Evolutionary conservation across 768 basidiomycete species (phyloP), one percentile per base, ranked within the genome.

Genomic region (Tylopilus subfusipes): DNA sequence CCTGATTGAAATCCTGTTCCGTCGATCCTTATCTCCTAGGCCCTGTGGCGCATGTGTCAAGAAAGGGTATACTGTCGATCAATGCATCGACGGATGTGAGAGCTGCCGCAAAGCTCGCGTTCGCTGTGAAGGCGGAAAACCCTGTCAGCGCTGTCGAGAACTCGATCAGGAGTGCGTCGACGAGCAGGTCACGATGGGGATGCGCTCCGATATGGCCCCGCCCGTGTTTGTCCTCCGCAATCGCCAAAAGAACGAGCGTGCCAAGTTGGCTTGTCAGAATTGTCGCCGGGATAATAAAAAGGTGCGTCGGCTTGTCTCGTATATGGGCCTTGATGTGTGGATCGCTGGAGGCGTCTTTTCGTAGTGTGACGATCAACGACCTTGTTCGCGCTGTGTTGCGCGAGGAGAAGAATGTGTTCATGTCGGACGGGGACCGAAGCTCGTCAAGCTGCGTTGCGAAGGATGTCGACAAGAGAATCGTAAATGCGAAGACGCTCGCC

Each of bases 271-370:
- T 2, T 85, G 84, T 67, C 75, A 77, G 59, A 78, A 70, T 47
- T 85, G 84, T 67, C 77, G 82, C 27, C 78, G 78, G 56, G 83
- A 84, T 60, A 85, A 85, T 62, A 85, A 85, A 67, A 85, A 85
- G 81, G 84, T 78, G 50, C 6, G 63, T 49, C 29, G 40, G 42
- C 19, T 34, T 36, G 33, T 4, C 13, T 13, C n/a, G n/a, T n/a
- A n/a, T n/a, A n/a, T n/a, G n/a, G n/a, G n/a, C n/a, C 21, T 38
- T 18, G 56, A 6, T 45, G 46, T 21, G 39, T 25, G 33, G 55
- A 29, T 47, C 27, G 46, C 4, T 55, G 18, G 36, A n/a, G 40
- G 21, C 14, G 31, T 45, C 19, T 12, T 34, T 27, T 21, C 4
- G 16, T 48, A 85, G 84, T 85, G 84, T 60, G 82, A 85, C 46